Evolutionary conservation across 129 eudicot species (phyloP).

Genomic region (Chrysanthemum seticuspe): DNA sequence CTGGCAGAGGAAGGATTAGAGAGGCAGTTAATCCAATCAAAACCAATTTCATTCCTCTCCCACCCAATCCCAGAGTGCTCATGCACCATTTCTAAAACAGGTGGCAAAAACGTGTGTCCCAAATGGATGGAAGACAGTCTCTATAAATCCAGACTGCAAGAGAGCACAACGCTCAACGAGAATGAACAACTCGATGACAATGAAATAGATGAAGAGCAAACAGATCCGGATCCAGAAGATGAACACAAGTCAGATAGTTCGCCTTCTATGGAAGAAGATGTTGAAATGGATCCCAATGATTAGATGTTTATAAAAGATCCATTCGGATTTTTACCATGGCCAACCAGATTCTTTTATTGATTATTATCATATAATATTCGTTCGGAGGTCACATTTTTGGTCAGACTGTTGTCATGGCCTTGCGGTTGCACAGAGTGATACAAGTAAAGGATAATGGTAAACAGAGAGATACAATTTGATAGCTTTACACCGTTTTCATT

Average conservation of each 20-base stretch:
- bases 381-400: constrained; percentile 20
- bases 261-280: constrained; percentile 62
- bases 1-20: constrained; percentile 61
- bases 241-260: constrained; percentile 29
- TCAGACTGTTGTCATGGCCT: constrained; percentile 4
- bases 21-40: constrained; percentile 42
- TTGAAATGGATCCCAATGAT: constrained; percentile 96
- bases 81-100: constrained; percentile 51
- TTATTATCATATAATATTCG: constrained; percentile 21
- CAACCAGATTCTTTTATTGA: constrained; percentile 35
- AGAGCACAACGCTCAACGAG: constrained; percentile 33
- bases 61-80: constrained; percentile 94
- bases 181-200: constrained; percentile 54
- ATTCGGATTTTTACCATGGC: constrained; percentile 5
- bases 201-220: constrained; percentile 41
- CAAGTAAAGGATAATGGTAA: constrained; percentile 18
- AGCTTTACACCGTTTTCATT: constrained; percentile 18
- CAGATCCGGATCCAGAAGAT: constrained; percentile 34
- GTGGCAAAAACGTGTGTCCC: constrained; percentile 64
- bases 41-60: constrained; percentile 67
- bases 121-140: constrained; percentile 51
- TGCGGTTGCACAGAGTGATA: constrained; percentile 34
- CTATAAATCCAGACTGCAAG: constrained; percentile 24
- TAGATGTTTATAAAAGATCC: constrained; percentile 33
- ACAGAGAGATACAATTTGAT: constrained; percentile 3